phyloP scores from a whole-genome alignment of 2,329 filamentous ascomycete species.

The Alternaria gaisen region DNA sequence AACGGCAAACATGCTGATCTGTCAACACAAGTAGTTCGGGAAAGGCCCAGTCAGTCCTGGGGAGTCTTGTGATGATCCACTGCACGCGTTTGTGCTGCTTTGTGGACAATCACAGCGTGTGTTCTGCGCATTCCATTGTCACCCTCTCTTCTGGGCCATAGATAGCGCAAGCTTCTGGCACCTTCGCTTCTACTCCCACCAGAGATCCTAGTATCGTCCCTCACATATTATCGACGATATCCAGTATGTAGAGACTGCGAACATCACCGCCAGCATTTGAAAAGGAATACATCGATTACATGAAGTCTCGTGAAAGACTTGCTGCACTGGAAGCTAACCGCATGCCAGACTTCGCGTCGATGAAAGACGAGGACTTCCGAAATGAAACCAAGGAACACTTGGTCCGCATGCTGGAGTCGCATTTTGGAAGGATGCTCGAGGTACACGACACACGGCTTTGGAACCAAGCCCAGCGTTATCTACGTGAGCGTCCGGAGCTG shows the following conservation, averaged over 20 bases:
- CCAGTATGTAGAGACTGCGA: not conserved
- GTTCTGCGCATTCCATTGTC: too few relatives aligned
- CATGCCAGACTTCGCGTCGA: not conserved
- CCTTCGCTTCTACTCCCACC: not conserved
- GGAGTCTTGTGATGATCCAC: not conserved
- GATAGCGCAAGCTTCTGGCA: not conserved
- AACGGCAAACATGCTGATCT: too few relatives aligned
- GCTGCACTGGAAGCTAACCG: not conserved
- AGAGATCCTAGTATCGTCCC: accelerated
- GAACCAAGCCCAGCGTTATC: too few relatives aligned
- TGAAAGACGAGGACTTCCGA: not conserved
- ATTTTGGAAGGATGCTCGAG: not conserved
- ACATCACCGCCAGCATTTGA: not conserved
- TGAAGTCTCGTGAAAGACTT: not conserved
- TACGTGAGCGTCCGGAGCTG: not conserved
- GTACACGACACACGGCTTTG: not conserved
- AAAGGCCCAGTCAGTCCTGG: not conserved
- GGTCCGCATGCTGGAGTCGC: not conserved
- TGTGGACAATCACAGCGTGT: not conserved
- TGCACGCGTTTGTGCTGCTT: not conserved
- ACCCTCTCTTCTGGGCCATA: not conserved
- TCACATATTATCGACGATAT: not conserved
- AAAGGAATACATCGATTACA: not conserved
- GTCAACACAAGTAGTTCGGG: not conserved
- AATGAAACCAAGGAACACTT: not conserved